Percentiles rank a stretch among this genome's conserved stretches.
Conservation (phyloP, 306 rosid genomes). For the Comarum palustre region DNA sequence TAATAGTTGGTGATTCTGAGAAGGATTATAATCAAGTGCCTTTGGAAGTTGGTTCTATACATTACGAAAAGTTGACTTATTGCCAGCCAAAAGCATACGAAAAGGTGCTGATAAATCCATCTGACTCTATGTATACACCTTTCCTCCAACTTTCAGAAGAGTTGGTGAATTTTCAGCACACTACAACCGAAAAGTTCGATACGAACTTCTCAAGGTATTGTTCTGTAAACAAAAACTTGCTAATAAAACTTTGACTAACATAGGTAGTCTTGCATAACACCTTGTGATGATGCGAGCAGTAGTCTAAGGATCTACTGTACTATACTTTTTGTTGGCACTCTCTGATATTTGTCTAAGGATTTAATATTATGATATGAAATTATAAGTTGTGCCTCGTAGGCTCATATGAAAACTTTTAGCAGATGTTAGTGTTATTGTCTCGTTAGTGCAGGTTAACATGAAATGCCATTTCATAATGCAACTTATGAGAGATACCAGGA, state of each 20-base stretch:
- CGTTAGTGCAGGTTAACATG: neutral
- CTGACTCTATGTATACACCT: constrained; percentile 24
- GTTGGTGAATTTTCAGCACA: constrained; percentile 46
- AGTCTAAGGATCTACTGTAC: neutral
- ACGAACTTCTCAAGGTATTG: constrained; percentile 43
- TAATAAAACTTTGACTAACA: neutral
- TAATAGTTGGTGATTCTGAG: constrained; percentile 16
- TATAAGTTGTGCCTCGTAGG: neutral
- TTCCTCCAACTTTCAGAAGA: constrained; percentile 35
- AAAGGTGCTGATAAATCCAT: constrained; percentile 20
- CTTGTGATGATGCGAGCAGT: neutral
- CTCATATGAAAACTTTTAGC: neutral
- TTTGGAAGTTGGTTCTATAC: neutral
- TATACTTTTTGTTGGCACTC: too few relatives aligned
- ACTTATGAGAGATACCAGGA: neutral
- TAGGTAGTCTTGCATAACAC: neutral
- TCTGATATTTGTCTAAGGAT: neutral
- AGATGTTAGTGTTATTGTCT: neutral
- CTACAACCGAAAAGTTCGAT: constrained; percentile 40
- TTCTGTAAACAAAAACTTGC: neutral
- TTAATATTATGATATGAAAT: neutral
- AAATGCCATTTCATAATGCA: neutral
- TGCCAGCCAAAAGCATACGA: constrained; percentile 6
- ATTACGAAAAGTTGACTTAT: neutral
- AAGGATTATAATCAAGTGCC: constrained; percentile 18